These are phyloP conservation scores for Aspergillus chevalieri DNA, from an alignment of 2,329 filamentous ascomycete species.

Conservation along the genomic window DNA sequence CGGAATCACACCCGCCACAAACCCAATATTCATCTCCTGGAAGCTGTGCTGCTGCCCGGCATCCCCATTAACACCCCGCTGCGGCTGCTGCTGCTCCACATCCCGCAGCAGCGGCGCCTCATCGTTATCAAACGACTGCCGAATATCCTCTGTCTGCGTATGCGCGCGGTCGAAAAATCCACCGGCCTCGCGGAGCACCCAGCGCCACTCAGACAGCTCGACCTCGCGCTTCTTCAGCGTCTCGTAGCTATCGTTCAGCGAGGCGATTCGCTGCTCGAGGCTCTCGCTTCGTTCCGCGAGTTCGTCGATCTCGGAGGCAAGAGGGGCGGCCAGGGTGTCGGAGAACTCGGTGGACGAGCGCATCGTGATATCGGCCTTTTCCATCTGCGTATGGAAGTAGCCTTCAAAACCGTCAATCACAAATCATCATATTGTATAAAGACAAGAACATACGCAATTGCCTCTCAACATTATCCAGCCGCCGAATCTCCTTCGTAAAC, in stretches of 20 bases:
- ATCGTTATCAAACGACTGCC: constrained; percentile 77
- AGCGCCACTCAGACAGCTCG: constrained; percentile 95
- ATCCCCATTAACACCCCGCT: constrained; percentile 55
- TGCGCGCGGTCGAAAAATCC: constrained; percentile 96
- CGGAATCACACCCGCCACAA: constrained; percentile 91
- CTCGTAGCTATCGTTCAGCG: constrained; percentile 96
- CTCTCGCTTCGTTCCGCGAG: constrained; percentile 86
- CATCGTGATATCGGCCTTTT: constrained; percentile 80
- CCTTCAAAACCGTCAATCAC: constrained; percentile 23
- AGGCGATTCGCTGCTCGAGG: constrained; percentile 83
- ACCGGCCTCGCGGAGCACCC: constrained; percentile 91
- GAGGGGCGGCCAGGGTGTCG: constrained; percentile 77
- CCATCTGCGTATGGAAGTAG: constrained; percentile 94
- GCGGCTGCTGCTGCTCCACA: constrained; percentile 76
- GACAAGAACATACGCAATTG: constrained; percentile 71
- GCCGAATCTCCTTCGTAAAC: constrained; percentile 94
- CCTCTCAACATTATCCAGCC: constrained; percentile 95
- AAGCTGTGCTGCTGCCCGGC: constrained; percentile 69
- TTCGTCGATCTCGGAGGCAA: constrained; percentile 93
- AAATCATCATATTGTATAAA: no score
- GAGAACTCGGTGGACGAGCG: constrained; percentile 86
- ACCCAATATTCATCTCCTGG: constrained; percentile 97
- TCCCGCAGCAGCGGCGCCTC: constrained; percentile 91
- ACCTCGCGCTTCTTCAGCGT: constrained; percentile 96
- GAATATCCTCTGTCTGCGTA: constrained; percentile 93